These are phyloP conservation scores for Tylopilus sp. DNA, from an alignment of 768 basidiomycete genomes.

Conservation along the genomic window DNA sequence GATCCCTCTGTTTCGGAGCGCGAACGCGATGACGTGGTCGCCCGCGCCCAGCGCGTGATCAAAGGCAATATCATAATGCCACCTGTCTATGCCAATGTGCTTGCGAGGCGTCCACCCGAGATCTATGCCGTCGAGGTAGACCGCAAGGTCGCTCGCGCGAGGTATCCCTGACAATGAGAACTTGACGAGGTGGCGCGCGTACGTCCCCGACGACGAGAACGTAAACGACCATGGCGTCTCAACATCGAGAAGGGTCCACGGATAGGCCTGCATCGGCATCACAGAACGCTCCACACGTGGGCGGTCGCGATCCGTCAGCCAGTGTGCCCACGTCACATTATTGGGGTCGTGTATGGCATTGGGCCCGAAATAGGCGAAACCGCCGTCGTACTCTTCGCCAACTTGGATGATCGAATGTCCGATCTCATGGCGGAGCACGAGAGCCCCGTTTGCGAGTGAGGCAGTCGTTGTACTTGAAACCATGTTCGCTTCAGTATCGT, in stretches of 20 bases:
- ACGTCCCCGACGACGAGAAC: slow-evolving; percentile 64
- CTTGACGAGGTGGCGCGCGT: slow-evolving; percentile 55
- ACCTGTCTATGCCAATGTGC: slow-evolving; percentile 64
- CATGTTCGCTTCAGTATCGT: not conserved
- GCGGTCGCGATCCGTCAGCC: slow-evolving; percentile 46
- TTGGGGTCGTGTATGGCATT: slow-evolving; percentile 52
- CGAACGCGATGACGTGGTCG: slow-evolving; percentile 57
- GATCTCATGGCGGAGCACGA: slow-evolving; percentile 75
- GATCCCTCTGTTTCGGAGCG: slow-evolving; percentile 42
- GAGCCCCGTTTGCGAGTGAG: slow-evolving; percentile 67
- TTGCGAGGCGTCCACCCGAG: slow-evolving; percentile 51
- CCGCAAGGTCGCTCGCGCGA: slow-evolving; percentile 44
- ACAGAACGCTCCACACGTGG: slow-evolving; percentile 60
- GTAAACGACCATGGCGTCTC: slow-evolving; percentile 53
- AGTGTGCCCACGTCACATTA: slow-evolving; percentile 64
- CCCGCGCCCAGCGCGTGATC: slow-evolving; percentile 43
- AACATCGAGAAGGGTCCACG: slow-evolving; percentile 70
- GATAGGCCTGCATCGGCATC: slow-evolving; percentile 73
- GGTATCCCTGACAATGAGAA: slow-evolving; percentile 77
- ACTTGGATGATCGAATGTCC: slow-evolving; percentile 78
- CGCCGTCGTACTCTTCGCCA: slow-evolving; percentile 84
- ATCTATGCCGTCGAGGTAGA: slow-evolving; percentile 58
- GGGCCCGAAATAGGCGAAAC: slow-evolving; percentile 65
- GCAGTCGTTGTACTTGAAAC: slow-evolving; percentile 64
- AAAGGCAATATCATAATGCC: slow-evolving; percentile 65